These are phyloP conservation scores for Paralagenidium karlingii DNA, from an alignment of 352 stramenopile species.

Conservation along the genomic window DNA sequence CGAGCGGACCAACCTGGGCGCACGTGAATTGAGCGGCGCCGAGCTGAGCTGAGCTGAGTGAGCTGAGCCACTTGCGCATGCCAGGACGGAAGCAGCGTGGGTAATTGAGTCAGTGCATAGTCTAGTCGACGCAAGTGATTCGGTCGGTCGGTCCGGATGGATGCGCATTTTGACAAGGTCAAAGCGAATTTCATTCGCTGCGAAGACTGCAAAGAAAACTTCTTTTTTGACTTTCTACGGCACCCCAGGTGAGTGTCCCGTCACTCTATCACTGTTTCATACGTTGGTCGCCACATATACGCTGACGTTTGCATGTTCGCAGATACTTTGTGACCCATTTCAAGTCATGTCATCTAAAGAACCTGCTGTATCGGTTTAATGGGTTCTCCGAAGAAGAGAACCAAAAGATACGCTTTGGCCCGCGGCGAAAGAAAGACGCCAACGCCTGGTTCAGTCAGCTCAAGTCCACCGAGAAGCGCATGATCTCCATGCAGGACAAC, in stretches of 20 bases:
- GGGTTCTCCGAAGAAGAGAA: slow-evolving; percentile 63
- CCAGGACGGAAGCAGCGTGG: too few species aligned
- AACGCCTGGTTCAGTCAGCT: slow-evolving; percentile 59
- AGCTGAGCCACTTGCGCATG: too few species aligned
- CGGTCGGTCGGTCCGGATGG: slow-evolving; percentile 28
- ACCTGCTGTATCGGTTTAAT: slow-evolving; percentile 67
- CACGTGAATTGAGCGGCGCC: too few species aligned
- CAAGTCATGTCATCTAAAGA: slow-evolving; percentile 70
- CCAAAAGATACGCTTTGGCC: slow-evolving; percentile 53
- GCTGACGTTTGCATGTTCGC: slow-evolving; percentile 2
- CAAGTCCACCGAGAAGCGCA: slow-evolving; percentile 78
- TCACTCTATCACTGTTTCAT: neutral
- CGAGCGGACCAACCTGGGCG: too few species aligned
- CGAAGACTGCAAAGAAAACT: slow-evolving; percentile 71
- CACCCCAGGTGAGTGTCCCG: slow-evolving; percentile 31
- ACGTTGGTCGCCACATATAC: neutral
- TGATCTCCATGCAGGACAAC: slow-evolving; percentile 82
- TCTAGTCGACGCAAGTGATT: too few species aligned
- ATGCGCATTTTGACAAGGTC: slow-evolving; percentile 50
- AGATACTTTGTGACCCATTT: slow-evolving; percentile 78
- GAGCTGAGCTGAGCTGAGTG: too few species aligned
- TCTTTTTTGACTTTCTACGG: slow-evolving; percentile 70
- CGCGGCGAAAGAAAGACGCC: slow-evolving; percentile 52
- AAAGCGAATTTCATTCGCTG: slow-evolving; percentile 64
- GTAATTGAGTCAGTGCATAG: too few species aligned